Evolutionary conservation across 305 asterid genomes (phyloP).

Genomic region (Withania somnifera): DNA sequence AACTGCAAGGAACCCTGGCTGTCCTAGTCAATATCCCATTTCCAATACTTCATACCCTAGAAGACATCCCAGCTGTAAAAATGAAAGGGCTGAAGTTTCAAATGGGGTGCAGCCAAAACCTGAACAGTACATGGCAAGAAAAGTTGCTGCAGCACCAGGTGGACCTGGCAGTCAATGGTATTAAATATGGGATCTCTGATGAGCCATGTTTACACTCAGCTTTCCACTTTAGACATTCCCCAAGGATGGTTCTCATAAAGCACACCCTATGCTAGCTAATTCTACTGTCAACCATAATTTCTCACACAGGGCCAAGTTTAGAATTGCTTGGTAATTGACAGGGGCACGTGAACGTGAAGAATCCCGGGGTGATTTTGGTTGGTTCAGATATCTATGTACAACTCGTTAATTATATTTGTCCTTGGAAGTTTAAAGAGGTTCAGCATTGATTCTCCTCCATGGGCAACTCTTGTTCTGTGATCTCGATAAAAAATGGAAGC

Average conservation of each 20-base stretch:
- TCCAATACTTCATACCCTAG: constrained; percentile 46
- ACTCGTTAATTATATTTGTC: not conserved
- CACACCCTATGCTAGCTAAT: not conserved
- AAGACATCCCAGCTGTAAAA: constrained; percentile 65
- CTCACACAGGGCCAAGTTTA: not conserved
- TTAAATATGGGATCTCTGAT: constrained; percentile 14
- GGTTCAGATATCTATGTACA: not conserved
- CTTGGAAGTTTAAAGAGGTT: not conserved
- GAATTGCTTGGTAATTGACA: not conserved
- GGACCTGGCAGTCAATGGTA: constrained; percentile 76
- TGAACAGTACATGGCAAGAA: constrained; percentile 57
- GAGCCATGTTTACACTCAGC: not conserved
- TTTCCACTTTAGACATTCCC: not conserved
- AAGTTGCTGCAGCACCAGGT: constrained; percentile 78
- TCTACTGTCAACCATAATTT: not conserved
- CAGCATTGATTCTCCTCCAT: not conserved
- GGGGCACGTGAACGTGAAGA: not conserved
- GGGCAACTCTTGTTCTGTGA: not conserved
- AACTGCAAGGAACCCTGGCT: constrained; percentile 41
- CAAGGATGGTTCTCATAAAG: not conserved
- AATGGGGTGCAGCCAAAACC: constrained; percentile 57
- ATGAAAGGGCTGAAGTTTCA: constrained; percentile 56
- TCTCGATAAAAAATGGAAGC: not conserved
- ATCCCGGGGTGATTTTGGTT: not conserved
- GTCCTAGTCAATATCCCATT: constrained; percentile 40